phyloP scores from a whole-genome alignment of 129 eudicot species.

The Solidago caesia region DNA sequence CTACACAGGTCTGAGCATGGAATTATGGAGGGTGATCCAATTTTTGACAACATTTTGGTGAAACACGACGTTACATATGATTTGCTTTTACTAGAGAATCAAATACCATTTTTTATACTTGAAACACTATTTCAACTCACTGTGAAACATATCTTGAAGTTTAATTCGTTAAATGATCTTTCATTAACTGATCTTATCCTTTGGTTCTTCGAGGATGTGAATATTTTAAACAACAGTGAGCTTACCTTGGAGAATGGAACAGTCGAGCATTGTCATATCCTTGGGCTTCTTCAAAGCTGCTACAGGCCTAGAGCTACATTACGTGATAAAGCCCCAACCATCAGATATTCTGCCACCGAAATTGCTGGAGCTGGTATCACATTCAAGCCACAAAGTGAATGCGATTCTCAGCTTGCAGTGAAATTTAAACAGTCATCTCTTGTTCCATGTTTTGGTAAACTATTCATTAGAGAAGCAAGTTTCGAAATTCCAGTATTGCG shows the following conservation, averaged over 20 bases:
- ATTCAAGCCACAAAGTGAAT: slow-evolving; percentile 7
- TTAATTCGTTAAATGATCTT: background rate
- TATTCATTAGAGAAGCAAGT: background rate
- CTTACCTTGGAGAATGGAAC: background rate
- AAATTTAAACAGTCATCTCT: slow-evolving; percentile 10
- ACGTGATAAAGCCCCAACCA: background rate
- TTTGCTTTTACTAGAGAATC: slow-evolving; percentile 26
- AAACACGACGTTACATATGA: slow-evolving; percentile 1
- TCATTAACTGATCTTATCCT: slow-evolving; percentile 7
- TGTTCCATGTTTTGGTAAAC: background rate
- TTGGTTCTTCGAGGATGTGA: slow-evolving; percentile 17
- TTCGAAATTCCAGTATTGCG: slow-evolving; percentile 16
- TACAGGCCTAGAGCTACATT: background rate
- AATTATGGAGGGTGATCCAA: slow-evolving; percentile 11
- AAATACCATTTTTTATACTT: slow-evolving; percentile 20
- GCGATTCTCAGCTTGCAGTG: slow-evolving; percentile 12
- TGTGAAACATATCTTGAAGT: slow-evolving; percentile 1
- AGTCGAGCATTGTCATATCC: slow-evolving; percentile 25
- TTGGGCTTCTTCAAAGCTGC: slow-evolving; percentile 27
- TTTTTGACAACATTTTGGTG: slow-evolving; percentile 18
- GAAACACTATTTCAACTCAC: slow-evolving; percentile 8
- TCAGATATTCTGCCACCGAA: background rate
- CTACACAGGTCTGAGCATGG: slow-evolving; percentile 3
- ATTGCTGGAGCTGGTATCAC: slow-evolving; percentile 21
- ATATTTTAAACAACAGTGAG: slow-evolving; percentile 6